These are phyloP conservation scores for Arachnopeziza araneosa DNA, from an alignment of 2,329 filamentous ascomycete genomes.

Conservation along the genomic window DNA sequence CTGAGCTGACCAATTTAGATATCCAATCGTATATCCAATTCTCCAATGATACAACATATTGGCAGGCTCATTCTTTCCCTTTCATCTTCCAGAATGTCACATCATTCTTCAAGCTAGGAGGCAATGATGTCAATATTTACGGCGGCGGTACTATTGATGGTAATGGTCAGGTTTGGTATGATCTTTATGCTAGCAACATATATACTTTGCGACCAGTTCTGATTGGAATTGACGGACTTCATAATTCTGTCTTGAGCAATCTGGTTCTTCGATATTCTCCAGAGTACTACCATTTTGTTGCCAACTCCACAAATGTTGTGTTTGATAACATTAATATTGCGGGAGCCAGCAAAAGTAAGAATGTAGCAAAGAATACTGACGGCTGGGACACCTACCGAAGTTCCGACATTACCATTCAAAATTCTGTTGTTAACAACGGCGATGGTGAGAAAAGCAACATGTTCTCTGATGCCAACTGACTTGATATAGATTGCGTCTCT, in stretches of 20 bases:
- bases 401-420: conserved; percentile 58
- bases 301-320: conserved; percentile 59
- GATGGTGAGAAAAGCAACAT: conserved; percentile 37
- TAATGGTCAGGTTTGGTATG: conserved; percentile 59
- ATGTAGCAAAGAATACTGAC: conserved; percentile 60
- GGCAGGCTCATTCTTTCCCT: conserved; percentile 59
- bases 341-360: conserved; percentile 46
- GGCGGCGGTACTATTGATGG: conserved; percentile 60
- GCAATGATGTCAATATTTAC: conserved; percentile 61
- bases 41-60: conserved; percentile 62
- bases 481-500: conserved; percentile 54
- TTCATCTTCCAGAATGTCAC: conserved; percentile 62
- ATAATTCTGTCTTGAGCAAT: conserved; percentile 53
- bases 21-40: conserved; percentile 57
- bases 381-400: conserved; percentile 61
- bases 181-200: conserved; percentile 46
- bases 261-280: conserved; percentile 55
- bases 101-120: conserved; percentile 62
- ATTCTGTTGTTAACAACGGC: conserved; percentile 58
- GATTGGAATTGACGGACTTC: conserved; percentile 50
- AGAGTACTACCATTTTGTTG: conserved; percentile 58
- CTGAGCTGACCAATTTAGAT: conserved; percentile 32
- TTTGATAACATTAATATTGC: conserved; percentile 58
- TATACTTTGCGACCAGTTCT: conserved; percentile 55
- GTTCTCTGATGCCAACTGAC: conserved; percentile 4